Conservation (phyloP, 306 rosid species). For the Abrus precatorius region DNA sequence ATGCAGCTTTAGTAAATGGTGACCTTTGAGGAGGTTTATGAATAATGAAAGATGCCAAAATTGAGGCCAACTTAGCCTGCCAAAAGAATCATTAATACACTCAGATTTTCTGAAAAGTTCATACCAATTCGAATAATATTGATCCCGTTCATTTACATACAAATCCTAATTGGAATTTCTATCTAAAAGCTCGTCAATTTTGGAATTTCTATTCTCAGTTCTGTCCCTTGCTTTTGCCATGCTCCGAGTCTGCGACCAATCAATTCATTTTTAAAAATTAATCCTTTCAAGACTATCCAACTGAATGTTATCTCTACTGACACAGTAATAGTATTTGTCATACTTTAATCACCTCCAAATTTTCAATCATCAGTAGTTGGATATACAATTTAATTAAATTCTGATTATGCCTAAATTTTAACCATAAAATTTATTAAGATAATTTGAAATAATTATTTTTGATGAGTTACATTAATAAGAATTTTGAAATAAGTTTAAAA, state of each 20-base stretch:
- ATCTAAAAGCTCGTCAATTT: conserved; percentile 53
- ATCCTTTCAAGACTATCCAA: too few relatives aligned
- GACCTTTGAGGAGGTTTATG: conserved; percentile 83
- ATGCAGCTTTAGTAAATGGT: conserved; percentile 79
- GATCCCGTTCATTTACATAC: not conserved
- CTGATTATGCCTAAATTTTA: too few relatives aligned
- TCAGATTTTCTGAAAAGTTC: not conserved
- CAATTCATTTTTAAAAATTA: not conserved
- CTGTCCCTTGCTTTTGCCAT: conserved; percentile 74
- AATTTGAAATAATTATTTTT: too few relatives aligned
- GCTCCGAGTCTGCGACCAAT: conserved; percentile 20
- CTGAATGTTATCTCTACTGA: too few relatives aligned
- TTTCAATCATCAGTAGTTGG: too few relatives aligned
- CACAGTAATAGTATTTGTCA: too few relatives aligned
- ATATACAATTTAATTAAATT: too few relatives aligned
- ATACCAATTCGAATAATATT: conserved; percentile 10
- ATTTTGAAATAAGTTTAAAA: too few relatives aligned
- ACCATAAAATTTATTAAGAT: too few relatives aligned
- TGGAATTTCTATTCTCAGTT: conserved; percentile 73
- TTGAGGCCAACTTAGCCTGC: conserved; percentile 89
- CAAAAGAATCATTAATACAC: conserved; percentile 17
- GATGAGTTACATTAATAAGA: too few relatives aligned
- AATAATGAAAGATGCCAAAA: conserved; percentile 87
- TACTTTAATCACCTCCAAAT: too few relatives aligned
- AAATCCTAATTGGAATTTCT: not conserved